These are phyloP conservation scores for Penicillium sp. DNA, from an alignment of 2,329 filamentous ascomycete species.

Conservation along the genomic window DNA sequence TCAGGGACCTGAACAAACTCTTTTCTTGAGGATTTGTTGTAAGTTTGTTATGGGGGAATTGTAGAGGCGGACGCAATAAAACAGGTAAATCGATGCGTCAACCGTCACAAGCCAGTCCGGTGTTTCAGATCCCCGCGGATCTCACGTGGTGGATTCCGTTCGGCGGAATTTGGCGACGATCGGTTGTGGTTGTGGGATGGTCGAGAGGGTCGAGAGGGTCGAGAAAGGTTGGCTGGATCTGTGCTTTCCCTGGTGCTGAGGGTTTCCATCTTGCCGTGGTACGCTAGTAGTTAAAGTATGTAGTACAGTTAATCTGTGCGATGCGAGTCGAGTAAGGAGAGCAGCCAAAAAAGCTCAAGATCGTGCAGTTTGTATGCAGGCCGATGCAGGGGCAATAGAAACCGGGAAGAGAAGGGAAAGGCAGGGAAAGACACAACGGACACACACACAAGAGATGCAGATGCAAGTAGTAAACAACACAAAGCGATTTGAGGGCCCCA, in stretches of 20 bases:
- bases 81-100: neutral
- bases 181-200: neutral
- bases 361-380: conserved; percentile 14
- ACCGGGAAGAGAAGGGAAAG: neutral
- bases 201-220: conserved; percentile 1
- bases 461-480: neutral
- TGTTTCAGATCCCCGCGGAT: conserved; percentile 24
- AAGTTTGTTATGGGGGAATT: neutral
- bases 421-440: neutral
- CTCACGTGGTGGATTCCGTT: conserved; percentile 21
- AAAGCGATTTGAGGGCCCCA: conserved; percentile 9
- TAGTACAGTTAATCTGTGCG: conserved; percentile 9
- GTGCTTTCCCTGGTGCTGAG: conserved; percentile 6
- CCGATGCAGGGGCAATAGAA: conserved; percentile 22
- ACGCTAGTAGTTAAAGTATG: conserved; percentile 1
- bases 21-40: neutral
- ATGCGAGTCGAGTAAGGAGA: conserved; percentile 18
- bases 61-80: neutral
- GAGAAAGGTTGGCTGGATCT: neutral
- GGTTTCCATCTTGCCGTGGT: neutral
- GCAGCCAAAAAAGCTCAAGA: conserved; percentile 4
- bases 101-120: conserved; percentile 8
- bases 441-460: neutral
- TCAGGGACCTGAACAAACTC: neutral
- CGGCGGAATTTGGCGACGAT: conserved; percentile 20